Evolutionary conservation across 805 yeast species (phyloP), one percentile per base, ranked within the genome.

Genomic region (Ogataea trehalophila): DNA sequence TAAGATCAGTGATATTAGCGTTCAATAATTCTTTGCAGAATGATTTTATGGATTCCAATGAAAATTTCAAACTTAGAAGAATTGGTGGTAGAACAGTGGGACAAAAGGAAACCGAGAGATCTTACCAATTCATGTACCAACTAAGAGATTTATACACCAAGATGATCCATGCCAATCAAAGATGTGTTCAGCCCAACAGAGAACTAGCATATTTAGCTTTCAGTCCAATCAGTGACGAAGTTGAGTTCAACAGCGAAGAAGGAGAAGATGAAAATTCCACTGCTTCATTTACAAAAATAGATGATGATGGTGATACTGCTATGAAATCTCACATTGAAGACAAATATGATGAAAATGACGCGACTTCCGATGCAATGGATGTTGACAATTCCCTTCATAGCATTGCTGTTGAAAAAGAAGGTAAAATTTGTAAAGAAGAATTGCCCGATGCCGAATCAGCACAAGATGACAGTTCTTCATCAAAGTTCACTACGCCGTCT

Each of bases 131-230:
- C 57, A 78, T 87, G 42, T 79, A 78, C 50, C 86, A 85, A 44
- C 72, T 94, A 42, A 77, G 86, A 48, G 79, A 76, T 38, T 69
- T 94, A 37, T 94, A 87, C 61, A 54, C 69, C 33, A 83, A 82
- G 45, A 79, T 90, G 84, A 82, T 87, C 9, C 75, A 76, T 48
- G 76, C 89, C 0, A 61, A 71, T 7, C 64, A 72, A 26, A 71
- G 88, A 48, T 82, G 85, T 55, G 88, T 92, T 4, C 79, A 83
- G 4, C 99, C 99, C 0, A 78, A 80, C 31, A 81, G 81, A 56
- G 95, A 89, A 53, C 71, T 94, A 51, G 97, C 96, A 0, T 92
- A 86, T 61, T 72, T 94, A 55, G 94, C 97, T 1, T 85, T 94
- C 52, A 76, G 86, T 39, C 90, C 90, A 1, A 75, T 83, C 39